Evolutionary conservation across 148 eudicot genomes (phyloP).

Genomic region (Spergularia marina): DNA sequence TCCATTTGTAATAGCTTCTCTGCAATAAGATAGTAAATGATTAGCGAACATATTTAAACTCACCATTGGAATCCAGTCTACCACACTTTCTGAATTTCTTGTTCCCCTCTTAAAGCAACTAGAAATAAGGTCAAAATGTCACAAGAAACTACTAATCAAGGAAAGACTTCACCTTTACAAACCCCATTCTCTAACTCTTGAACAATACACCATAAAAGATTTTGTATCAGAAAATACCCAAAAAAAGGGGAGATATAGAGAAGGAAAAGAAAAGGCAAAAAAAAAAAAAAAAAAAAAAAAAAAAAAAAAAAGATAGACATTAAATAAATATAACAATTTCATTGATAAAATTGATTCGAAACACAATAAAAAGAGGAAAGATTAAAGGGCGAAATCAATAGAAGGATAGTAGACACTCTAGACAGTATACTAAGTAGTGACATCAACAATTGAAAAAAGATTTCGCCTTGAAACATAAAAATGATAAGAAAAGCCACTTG

Average conservation of each 20-base stretch:
- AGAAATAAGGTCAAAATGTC: background rate
- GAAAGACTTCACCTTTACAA: background rate
- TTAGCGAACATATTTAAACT: slow-evolving; percentile 29
- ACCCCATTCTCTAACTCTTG: background rate
- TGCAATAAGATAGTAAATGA: slow-evolving; percentile 42
- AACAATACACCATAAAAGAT: background rate
- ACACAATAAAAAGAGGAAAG: no score
- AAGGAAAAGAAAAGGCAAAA: no score
- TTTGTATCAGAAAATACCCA: no score
- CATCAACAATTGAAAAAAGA: background rate
- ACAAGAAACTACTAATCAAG: slow-evolving; percentile 4
- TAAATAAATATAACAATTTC: no score
- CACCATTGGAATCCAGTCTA: slow-evolving; percentile 22
- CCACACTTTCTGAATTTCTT: background rate
- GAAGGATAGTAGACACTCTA: no score
- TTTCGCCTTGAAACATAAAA: background rate
- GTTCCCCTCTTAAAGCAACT: slow-evolving; percentile 12
- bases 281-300: no score
- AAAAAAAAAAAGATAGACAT: no score
- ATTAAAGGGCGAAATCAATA: no score
- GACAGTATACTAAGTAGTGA: no score
- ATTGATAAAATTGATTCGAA: no score
- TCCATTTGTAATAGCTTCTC: slow-evolving; percentile 33
- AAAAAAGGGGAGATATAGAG: background rate
- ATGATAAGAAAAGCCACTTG: background rate